Conservation (phyloP, 257 asterid genomes). For the Petrea volubilis region DNA sequence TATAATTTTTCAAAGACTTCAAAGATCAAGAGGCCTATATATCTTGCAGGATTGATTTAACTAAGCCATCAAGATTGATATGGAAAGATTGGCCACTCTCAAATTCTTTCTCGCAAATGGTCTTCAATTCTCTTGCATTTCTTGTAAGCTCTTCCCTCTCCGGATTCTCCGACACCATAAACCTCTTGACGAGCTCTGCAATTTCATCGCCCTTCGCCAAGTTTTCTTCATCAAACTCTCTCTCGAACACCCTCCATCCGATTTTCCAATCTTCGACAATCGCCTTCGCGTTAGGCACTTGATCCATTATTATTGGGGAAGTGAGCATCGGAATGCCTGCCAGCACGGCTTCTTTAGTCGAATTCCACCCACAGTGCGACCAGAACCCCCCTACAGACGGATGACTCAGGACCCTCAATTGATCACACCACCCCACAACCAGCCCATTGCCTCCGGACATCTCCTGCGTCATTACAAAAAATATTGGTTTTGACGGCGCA, state of each 20-base stretch:
- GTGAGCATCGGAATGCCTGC: conserved; percentile 58
- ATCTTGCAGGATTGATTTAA: neutral
- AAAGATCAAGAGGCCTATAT: too few relatives aligned
- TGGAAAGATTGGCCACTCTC: conserved; percentile 36
- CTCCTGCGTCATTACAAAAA: neutral
- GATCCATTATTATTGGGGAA: conserved; percentile 55
- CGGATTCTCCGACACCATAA: conserved; percentile 52
- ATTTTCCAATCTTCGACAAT: conserved; percentile 59
- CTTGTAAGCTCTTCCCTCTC: too few relatives aligned
- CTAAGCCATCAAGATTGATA: conserved; percentile 35
- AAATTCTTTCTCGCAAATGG: conserved; percentile 33
- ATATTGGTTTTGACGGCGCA: too few relatives aligned
- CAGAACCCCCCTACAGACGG: conserved; percentile 59
- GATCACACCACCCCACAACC: conserved; percentile 70
- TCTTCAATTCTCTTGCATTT: conserved; percentile 40
- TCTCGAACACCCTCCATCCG: too few relatives aligned
- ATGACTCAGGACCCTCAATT: conserved; percentile 51
- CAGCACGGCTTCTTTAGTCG: conserved; percentile 49
- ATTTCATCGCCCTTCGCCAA: conserved; percentile 36
- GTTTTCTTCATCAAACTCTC: conserved; percentile 24
- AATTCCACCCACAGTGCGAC: conserved; percentile 85
- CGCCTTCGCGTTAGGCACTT: conserved; percentile 44
- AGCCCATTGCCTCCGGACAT: conserved; percentile 36
- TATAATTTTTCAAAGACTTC: too few relatives aligned
- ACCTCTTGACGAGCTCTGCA: conserved; percentile 27